Evolutionary conservation across 371 early-diverging fungal species (phyloP).

Genomic region (Choanephora cucurbitarum): DNA sequence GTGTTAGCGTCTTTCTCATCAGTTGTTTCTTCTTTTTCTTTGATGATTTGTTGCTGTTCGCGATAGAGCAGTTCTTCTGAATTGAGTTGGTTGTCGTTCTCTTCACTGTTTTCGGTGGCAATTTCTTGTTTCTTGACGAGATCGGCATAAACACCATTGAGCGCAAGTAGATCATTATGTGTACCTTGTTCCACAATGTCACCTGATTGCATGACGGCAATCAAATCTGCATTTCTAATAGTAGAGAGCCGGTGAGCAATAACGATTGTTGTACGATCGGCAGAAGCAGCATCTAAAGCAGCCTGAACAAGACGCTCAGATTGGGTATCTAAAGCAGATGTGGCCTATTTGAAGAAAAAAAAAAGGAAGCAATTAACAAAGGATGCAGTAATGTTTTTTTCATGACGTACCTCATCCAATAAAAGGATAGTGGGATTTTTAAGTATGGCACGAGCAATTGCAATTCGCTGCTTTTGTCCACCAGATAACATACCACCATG

Average conservation of each 20-base stretch:
- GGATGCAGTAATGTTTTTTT: constrained; percentile 20
- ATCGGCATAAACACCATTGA: constrained; percentile 51
- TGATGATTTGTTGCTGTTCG: constrained; percentile 28
- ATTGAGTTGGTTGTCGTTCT: constrained; percentile 17
- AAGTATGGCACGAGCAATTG: constrained; percentile 40
- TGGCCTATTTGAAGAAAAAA: constrained; percentile 49
- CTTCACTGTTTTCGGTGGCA: constrained; percentile 19
- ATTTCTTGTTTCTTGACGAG: constrained; percentile 57
- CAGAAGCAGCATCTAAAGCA: constrained; percentile 74
- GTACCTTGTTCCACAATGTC: constrained; percentile 69
- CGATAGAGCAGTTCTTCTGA: constrained; percentile 27
- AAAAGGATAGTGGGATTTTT: constrained; percentile 34
- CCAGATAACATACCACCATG: constrained; percentile 73
- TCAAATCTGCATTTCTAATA: constrained; percentile 74
- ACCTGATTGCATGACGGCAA: constrained; percentile 75
- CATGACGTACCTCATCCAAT: constrained; percentile 31
- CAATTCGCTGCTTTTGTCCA: constrained; percentile 62
- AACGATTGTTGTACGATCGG: constrained; percentile 81
- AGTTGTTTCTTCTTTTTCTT: constrained; percentile 8
- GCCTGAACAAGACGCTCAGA: constrained; percentile 78
- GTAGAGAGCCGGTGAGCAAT: constrained; percentile 88
- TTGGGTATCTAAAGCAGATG: constrained; percentile 70
- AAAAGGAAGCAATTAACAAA: constrained; percentile 7
- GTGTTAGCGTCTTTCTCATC: constrained; percentile 14
- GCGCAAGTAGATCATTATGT: constrained; percentile 58